Conservation (phyloP, 1,139 yeast genomes). For the Kazachstania sp. region DNA sequence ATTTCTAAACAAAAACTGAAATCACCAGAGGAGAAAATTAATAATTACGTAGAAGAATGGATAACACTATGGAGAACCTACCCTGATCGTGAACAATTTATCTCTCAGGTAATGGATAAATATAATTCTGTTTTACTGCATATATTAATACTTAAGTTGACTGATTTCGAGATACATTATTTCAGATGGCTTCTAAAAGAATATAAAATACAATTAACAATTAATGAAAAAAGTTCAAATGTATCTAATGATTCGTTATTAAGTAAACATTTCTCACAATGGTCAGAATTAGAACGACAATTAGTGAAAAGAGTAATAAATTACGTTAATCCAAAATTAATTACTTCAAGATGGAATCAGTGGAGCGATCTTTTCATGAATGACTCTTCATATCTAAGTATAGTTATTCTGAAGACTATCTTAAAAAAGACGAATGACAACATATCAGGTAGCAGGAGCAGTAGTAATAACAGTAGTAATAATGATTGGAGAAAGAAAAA, state of each 20-base stretch:
- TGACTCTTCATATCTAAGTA: conserved; percentile 10
- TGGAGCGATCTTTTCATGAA: conserved; percentile 6
- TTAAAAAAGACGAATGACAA: conserved; percentile 6
- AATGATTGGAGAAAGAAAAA: conserved; percentile 13
- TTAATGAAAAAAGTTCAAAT: not conserved
- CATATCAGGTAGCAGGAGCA: not conserved
- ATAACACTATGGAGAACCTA: conserved; percentile 19
- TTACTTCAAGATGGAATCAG: conserved; percentile 5
- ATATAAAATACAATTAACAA: conserved; percentile 1
- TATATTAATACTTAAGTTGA: conserved; percentile 12
- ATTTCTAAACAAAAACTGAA: conserved; percentile 1
- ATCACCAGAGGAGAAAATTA: conserved; percentile 13
- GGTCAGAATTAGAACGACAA: conserved; percentile 7
- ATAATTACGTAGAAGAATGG: conserved; percentile 12
- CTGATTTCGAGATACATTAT: conserved; percentile 18
- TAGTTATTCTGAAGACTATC: conserved; percentile 10
- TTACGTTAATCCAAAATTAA: conserved; percentile 4
- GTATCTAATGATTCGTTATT: not conserved
- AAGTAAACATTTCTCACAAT: conserved; percentile 4
- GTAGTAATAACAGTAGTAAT: conserved; percentile 7
- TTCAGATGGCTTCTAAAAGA: conserved; percentile 14
- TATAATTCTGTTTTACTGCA: conserved; percentile 13
- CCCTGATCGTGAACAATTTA: conserved; percentile 9
- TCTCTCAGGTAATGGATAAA: conserved; percentile 10
- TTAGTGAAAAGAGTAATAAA: conserved; percentile 5